phyloP scores from a whole-genome alignment of 2,329 filamentous ascomycete genomes.

The Alternaria sp. region DNA sequence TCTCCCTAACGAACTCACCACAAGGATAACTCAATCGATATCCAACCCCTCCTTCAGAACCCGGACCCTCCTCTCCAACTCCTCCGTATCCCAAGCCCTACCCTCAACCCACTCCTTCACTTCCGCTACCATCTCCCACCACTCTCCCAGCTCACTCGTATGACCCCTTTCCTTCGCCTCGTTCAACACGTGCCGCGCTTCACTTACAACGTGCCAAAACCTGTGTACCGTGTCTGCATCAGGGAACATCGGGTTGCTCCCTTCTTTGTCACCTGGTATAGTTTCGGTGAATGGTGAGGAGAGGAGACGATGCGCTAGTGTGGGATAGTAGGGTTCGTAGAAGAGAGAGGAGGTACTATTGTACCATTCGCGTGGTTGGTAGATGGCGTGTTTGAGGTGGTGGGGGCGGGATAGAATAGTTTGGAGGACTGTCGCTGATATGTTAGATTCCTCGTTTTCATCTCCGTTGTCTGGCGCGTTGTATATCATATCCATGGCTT shows the following conservation, averaged over 20 bases:
- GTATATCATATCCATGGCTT: constrained; percentile 28
- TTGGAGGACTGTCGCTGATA: constrained; percentile 45
- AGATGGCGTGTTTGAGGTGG: background rate
- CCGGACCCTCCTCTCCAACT: background rate
- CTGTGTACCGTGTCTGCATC: constrained; percentile 8
- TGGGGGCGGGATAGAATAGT: constrained; percentile 31
- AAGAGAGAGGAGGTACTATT: background rate
- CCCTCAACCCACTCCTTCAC: constrained; percentile 13
- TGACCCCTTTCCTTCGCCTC: constrained; percentile 14
- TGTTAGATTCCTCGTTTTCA: background rate
- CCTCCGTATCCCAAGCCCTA: constrained; percentile 8
- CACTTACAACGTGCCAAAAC: constrained; percentile 26
- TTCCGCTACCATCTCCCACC: constrained; percentile 11
- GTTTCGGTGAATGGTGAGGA: background rate
- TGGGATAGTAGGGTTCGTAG: background rate
- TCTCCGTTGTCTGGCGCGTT: constrained; percentile 33
- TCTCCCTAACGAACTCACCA: too few species aligned
- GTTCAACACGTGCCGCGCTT: constrained; percentile 17
- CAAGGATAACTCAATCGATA: too few species aligned
- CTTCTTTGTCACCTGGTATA: background rate
- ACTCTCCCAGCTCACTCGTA: background rate
- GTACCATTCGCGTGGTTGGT: constrained; percentile 3
- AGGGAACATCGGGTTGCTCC: constrained; percentile 7
- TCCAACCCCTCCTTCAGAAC: constrained; percentile 1
- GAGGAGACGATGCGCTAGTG: background rate